Conservation (phyloP, 2,329 filamentous ascomycete genomes). For the Clarireedia sp. region DNA sequence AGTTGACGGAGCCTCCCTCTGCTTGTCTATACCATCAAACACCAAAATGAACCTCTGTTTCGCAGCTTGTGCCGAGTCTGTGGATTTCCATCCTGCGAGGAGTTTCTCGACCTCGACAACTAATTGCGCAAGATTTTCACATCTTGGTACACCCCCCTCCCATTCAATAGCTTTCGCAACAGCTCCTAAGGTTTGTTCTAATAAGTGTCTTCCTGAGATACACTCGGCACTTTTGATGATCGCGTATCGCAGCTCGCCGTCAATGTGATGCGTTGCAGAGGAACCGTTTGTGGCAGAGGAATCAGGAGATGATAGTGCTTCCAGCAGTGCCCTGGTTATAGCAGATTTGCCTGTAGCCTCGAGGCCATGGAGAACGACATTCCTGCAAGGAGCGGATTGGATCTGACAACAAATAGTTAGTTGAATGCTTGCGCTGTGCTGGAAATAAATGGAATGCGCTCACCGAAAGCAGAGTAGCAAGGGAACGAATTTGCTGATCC, state of each 20-base stretch:
- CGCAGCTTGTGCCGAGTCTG: conserved; percentile 20
- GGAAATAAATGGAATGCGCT: conserved; percentile 7
- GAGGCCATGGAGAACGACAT: conserved; percentile 74
- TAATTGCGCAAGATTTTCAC: conserved; percentile 74
- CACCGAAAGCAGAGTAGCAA: conserved; percentile 44
- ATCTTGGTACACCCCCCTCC: conserved; percentile 49
- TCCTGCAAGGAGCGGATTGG: conserved; percentile 27
- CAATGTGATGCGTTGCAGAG: conserved; percentile 42
- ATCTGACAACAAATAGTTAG: conserved; percentile 1
- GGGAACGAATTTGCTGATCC: conserved; percentile 49
- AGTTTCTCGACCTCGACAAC: conserved; percentile 62
- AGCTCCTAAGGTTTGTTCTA: conserved; percentile 60
- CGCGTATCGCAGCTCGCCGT: conserved; percentile 42
- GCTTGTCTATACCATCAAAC: conserved; percentile 78
- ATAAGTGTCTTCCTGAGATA: conserved; percentile 68
- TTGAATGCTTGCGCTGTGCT: too few species aligned
- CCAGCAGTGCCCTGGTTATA: conserved; percentile 56
- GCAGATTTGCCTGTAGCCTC: conserved; percentile 81
- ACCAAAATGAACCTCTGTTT: conserved; percentile 65
- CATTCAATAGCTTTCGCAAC: conserved; percentile 45
- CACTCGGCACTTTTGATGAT: conserved; percentile 66
- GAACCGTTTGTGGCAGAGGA: conserved; percentile 48
- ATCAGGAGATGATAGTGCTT: conserved; percentile 32
- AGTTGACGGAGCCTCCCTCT: conserved; percentile 71
- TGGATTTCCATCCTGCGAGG: conserved; percentile 32